Conservation (phyloP, 345 rosid species). For the Rubroshorea leprosula region DNA sequence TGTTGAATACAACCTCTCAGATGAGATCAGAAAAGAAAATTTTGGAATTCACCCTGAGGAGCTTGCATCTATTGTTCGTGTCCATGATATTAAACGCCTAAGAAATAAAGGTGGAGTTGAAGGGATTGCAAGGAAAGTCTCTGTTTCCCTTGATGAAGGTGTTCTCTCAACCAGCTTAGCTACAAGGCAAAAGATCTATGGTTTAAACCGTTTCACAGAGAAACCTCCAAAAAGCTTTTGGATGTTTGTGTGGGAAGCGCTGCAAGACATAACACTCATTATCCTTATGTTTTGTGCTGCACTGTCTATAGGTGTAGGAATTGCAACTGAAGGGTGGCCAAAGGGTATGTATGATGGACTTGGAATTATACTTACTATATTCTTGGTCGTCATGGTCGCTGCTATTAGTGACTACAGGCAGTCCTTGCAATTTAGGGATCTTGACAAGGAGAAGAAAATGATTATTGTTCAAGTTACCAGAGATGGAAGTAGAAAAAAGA, state of each 20-base stretch:
- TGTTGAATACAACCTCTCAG: constrained; percentile 47
- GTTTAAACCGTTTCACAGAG: constrained; percentile 62
- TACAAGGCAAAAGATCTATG: constrained; percentile 64
- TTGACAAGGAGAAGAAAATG: constrained; percentile 85
- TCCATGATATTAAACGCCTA: constrained; percentile 53
- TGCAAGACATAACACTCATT: constrained; percentile 76
- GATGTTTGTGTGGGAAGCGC: constrained; percentile 87
- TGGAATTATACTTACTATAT: constrained; percentile 73
- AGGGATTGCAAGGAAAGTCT: constrained; percentile 54
- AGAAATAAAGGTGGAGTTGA: constrained; percentile 49
- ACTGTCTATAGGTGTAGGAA: constrained; percentile 76
- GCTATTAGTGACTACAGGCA: constrained; percentile 88
- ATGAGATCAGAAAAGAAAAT: constrained; percentile 55
- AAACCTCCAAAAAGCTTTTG: constrained; percentile 70
- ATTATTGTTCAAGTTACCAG: constrained; percentile 67
- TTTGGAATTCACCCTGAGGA: constrained; percentile 67
- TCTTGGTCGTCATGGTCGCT: constrained; percentile 77
- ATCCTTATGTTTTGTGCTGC: constrained; percentile 77
- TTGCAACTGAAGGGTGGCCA: constrained; percentile 89
- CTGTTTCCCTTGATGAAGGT: constrained; percentile 57
- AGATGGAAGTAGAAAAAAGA: constrained; percentile 57
- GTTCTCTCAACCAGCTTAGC: constrained; percentile 36
- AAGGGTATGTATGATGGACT: constrained; percentile 78
- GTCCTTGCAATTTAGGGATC: constrained; percentile 79
- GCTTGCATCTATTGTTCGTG: constrained; percentile 62